Base-by-base conservation (phyloP, 257 asterid species). In the Solanum bulbocastanum region DNA sequence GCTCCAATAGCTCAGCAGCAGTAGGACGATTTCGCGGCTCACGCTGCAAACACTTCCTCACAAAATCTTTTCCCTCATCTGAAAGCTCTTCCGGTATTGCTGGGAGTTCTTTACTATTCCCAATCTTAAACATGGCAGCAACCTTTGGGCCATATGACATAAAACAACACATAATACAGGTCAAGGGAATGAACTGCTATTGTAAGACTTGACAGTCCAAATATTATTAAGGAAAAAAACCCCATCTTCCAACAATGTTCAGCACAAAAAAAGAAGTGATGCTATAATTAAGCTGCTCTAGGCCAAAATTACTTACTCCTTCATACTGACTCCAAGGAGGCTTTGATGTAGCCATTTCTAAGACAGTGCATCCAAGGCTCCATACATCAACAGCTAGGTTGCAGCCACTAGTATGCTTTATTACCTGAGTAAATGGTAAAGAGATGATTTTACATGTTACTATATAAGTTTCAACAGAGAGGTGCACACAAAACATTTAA, bases 261-360 rank as follows among this genome's bases (percentile, higher is more conserved):
- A 82, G 69, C 27, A 5, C 9, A 11, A 10, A 10, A 27, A 18
- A 52, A 52, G n/a, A 18, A 49, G 40, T 10, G 69, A 82, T 49
- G 86, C 69, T 82, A 20, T 49, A 30, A 49, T 42, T 30, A 81
- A 30, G 86, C 30, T 82, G 12, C 42, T 46, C 69, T 18, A 82
- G 27, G 42, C 32, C 42, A 82, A 82, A 82, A 82, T 82, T 84
- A 91, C 99, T 49, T 25, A 97, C 99, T 95, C 99, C 99, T 95
- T 96, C 99, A 90, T 96, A 97, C 91, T 97, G 99, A 92, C 97
- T 95, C 99, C 99, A 97, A 83, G 99, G 99, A 87, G 99, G 99
- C 90, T 96, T 96, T 65, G 99, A 94, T 30, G 98, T 94, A 87
- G 99, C 98, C 99, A 97, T 97, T 93, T 97, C 99, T 89, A 97